Percentiles rank a stretch among this genome's conserved stretches.
Evolutionary conservation across 2,329 filamentous ascomycete genomes (phyloP).

Genomic region (Chrysosporium queenslandicum): DNA sequence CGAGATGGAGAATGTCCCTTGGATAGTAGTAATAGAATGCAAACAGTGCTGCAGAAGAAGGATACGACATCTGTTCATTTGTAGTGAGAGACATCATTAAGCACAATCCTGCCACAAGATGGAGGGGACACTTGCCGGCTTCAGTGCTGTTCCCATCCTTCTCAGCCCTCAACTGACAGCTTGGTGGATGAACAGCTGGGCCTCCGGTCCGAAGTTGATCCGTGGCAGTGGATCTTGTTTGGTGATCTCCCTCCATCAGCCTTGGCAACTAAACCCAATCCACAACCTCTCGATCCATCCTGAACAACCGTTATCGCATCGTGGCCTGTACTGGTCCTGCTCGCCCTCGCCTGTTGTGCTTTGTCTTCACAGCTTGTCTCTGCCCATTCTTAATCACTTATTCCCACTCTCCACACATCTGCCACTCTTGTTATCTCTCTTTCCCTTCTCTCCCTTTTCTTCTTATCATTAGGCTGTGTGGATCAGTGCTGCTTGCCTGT

Average conservation of each 20-base stretch:
- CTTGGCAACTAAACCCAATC: slow-evolving; percentile 26
- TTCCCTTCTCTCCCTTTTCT: neutral
- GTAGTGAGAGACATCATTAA: no score
- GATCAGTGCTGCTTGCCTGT: slow-evolving; percentile 2
- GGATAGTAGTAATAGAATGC: no score
- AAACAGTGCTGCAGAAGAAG: no score
- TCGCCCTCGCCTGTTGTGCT: neutral
- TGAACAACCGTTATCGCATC: slow-evolving; percentile 28
- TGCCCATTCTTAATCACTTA: neutral
- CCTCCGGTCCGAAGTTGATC: slow-evolving; percentile 3
- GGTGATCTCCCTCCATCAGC: slow-evolving; percentile 4
- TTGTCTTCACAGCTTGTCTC: neutral
- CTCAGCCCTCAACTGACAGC: no score
- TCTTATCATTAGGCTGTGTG: slow-evolving; percentile 13
- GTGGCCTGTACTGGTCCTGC: slow-evolving; percentile 31
- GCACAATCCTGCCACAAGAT: no score
- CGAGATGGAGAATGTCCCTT: no score
- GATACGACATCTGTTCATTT: no score
- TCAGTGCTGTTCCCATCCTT: no score
- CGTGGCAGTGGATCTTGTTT: slow-evolving; percentile 13
- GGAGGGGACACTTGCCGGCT: no score
- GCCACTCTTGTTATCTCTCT: neutral
- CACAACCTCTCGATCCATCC: slow-evolving; percentile 18
- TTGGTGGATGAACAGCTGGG: no score
- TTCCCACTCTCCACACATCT: neutral